Evolutionary conservation across 805 yeast genomes (phyloP).

Genomic region (Wickerhamiella australiensis): DNA sequence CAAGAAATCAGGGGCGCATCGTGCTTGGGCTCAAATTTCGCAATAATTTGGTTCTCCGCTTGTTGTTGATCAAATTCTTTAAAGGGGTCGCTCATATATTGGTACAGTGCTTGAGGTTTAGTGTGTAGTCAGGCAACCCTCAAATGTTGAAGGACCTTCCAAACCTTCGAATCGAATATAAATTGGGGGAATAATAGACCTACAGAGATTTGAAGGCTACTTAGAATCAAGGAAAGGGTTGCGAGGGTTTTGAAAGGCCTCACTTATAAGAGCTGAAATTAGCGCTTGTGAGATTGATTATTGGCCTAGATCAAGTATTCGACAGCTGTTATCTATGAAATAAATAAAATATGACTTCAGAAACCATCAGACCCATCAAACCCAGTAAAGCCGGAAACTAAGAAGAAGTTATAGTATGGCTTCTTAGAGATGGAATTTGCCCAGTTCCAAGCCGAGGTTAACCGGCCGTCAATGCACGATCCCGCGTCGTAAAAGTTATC

Average conservation of each 20-base stretch:
- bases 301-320: too few relatives aligned
- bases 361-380: slow-evolving; percentile 64
- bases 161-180: not conserved
- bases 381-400: slow-evolving; percentile 60
- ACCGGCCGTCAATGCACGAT: slow-evolving; percentile 70
- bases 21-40: slow-evolving; percentile 27
- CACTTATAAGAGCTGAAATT: too few relatives aligned
- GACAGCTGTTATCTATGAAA: too few relatives aligned
- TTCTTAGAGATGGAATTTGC: slow-evolving; percentile 59
- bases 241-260: too few relatives aligned
- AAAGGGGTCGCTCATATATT: not conserved
- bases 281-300: too few relatives aligned
- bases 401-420: slow-evolving; percentile 48
- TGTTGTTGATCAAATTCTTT: not conserved
- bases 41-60: slow-evolving; percentile 16
- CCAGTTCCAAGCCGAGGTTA: slow-evolving; percentile 76
- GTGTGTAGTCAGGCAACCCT: not conserved
- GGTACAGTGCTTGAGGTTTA: not conserved
- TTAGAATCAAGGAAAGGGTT: too few relatives aligned
- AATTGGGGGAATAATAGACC: too few relatives aligned
- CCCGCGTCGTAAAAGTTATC: slow-evolving; percentile 77
- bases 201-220: too few relatives aligned
- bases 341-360: slow-evolving; percentile 6
- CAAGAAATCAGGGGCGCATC: slow-evolving; percentile 73
- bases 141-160: not conserved